Evolutionary conservation across 1,284 basidiomycete species (phyloP), one percentile per base, ranked within the genome.

Genomic region (Clitocybe nebularis): DNA sequence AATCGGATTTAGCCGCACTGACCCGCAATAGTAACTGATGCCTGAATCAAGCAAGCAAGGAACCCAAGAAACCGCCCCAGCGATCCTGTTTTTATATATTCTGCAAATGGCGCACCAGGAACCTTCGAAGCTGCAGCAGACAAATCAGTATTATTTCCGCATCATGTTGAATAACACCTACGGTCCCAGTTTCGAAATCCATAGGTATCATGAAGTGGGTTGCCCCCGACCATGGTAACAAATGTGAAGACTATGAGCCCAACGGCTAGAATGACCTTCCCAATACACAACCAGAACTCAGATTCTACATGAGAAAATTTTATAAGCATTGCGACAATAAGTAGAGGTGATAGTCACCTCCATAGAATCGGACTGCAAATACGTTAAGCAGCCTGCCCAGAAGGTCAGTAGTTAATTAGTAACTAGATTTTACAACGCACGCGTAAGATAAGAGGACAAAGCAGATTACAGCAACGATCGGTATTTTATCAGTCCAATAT

Each of bases 191-290:
- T 69, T 5, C 75, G 63, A 52, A 80, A 78, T 1, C 76, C 82
- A 54, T 83, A 75, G 2, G 69, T 69, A 44, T 84, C 79, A 39
- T 74, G 72, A n/a, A 71, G 62, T 1, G 83, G 81, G 36, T 79
- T 82, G 47, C 79, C 83, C 36, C 84, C 82, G 19, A 84, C 75
- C 69, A 85, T 81, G 42, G 79, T 76, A 22, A 77, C 52, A 37
- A 77, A 73, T 2, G 77, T 79, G 50, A 84, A 74, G 14, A 72
- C 55, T 51, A 84, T 76, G 6, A 85, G 62, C 17, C 81, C 79
- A 44, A 75, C 62, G 11, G 79, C 68, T 1, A 81, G 67, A 32
- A 77, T 53, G 24, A 79, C 75, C 55, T 84, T 84, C 13, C 71
- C 70, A 26, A 68, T 48, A 7, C 70, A 62, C 7, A 75, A 61